A percentile compares a stretch with the other conserved stretches of the same genome.
Evolutionary conservation across 2,329 filamentous ascomycete genomes (phyloP).

Genomic region (Cadophora malorum): DNA sequence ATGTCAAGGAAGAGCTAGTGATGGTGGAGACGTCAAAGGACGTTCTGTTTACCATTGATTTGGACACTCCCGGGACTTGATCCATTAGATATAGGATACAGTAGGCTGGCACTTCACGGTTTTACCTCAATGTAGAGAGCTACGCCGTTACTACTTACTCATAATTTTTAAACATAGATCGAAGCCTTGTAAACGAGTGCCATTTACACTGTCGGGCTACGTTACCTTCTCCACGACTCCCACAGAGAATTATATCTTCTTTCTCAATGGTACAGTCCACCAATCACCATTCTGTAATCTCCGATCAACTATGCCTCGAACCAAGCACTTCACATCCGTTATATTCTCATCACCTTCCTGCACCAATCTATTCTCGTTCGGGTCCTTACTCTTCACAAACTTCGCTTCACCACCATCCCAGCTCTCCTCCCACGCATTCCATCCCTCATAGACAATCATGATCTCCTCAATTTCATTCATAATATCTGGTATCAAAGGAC

Average conservation of each 20-base stretch:
- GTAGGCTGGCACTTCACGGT: neutral
- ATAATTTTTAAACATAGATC: neutral
- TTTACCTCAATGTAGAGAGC: neutral
- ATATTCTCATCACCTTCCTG: no score
- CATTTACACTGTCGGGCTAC: neutral
- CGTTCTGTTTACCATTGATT: conserved; percentile 77
- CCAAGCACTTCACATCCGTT: neutral
- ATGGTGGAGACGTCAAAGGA: conserved; percentile 67
- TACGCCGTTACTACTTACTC: no score
- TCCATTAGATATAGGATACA: neutral
- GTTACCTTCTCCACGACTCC: neutral
- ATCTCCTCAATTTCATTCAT: neutral
- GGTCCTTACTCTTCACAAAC: neutral
- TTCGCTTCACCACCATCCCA: neutral
- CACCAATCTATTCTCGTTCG: neutral
- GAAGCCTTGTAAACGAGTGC: no score
- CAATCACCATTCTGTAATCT: neutral
- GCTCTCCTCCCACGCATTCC: conserved; percentile 6
- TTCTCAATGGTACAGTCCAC: neutral
- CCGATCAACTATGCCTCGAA: neutral
- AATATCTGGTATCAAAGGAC: neutral
- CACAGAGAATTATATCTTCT: neutral
- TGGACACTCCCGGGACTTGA: conserved; percentile 30
- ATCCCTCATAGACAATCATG: neutral
- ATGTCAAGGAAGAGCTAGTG: conserved; percentile 67